A percentile compares a stretch with the other conserved stretches of the same genome.
These are phyloP conservation scores for Calonectria crousiana DNA, from an alignment of 2,329 filamentous ascomycete genomes.

Conservation along the genomic window DNA sequence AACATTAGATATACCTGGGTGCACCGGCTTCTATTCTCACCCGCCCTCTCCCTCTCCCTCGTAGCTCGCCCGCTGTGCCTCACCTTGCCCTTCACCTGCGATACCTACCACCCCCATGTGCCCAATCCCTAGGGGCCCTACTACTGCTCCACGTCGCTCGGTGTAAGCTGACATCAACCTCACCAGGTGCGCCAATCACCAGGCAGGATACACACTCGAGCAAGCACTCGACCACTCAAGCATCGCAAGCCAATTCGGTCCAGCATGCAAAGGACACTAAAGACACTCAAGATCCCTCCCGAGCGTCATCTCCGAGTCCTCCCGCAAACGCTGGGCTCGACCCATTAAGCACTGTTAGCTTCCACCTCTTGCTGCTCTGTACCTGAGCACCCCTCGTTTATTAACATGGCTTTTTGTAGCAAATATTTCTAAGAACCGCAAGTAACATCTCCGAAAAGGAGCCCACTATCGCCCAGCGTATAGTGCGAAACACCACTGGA, in stretches of 20 bases:
- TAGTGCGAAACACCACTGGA: conserved; percentile 60
- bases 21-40: neutral
- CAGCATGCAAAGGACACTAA: conserved; percentile 51
- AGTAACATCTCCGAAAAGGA: conserved; percentile 45
- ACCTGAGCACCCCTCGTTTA: neutral
- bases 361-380: neutral
- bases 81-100: neutral
- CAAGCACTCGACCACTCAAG: conserved; percentile 44
- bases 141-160: neutral
- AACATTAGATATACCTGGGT: conserved; percentile 3
- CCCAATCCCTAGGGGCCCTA: neutral
- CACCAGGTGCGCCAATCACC: conserved; percentile 37
- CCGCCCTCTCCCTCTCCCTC: neutral
- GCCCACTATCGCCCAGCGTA: conserved; percentile 65
- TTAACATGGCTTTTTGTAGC: conserved; percentile 38
- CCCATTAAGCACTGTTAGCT: conserved; percentile 53
- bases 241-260: conserved; percentile 73
- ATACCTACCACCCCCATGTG: neutral
- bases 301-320: conserved; percentile 41
- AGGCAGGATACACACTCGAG: conserved; percentile 40
- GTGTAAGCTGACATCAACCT: conserved; percentile 43
- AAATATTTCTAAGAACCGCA: conserved; percentile 56
- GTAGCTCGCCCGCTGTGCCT: neutral
- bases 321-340: conserved; percentile 49
- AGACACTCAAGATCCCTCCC: conserved; percentile 46